Percentiles rank a stretch among this genome's conserved stretches.
These are phyloP conservation scores for Salix arbutifolia DNA, from an alignment of 345 rosid genomes.

Conservation along the genomic window DNA sequence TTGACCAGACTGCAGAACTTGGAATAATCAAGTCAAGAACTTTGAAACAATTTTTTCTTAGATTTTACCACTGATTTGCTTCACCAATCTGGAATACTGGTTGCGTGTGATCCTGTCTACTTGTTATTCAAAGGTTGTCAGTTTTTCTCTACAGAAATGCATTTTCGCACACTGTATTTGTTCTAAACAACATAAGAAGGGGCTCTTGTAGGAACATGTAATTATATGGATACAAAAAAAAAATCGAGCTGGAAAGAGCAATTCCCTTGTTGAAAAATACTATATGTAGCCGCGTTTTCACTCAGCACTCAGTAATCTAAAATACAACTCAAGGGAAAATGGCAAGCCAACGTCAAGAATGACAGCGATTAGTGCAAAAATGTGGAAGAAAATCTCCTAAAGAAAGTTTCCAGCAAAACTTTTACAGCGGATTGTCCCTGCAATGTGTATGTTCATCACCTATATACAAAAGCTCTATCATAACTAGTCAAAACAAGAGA, in stretches of 20 bases:
- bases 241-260: no score
- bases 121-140: neutral
- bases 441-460: neutral
- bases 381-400: neutral
- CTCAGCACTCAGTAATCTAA: neutral
- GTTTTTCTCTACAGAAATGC: neutral
- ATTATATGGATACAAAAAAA: neutral
- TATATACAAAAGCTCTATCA: constrained; percentile 1
- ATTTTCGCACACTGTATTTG: neutral
- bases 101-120: neutral
- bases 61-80: no score
- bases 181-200: no score
- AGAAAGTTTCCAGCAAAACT: neutral
- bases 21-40: no score
- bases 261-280: no score
- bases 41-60: no score
- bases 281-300: neutral
- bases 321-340: neutral
- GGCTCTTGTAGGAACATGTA: no score
- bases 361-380: neutral
- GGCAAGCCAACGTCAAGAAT: neutral
- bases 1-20: no score
- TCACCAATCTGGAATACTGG: no score
- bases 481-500: constrained; percentile 18
- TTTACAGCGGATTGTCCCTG: neutral